Percentiles rank a stretch among this genome's conserved stretches.
Conservation (phyloP, 345 rosid genomes). For the Hibiscus syriacus region DNA sequence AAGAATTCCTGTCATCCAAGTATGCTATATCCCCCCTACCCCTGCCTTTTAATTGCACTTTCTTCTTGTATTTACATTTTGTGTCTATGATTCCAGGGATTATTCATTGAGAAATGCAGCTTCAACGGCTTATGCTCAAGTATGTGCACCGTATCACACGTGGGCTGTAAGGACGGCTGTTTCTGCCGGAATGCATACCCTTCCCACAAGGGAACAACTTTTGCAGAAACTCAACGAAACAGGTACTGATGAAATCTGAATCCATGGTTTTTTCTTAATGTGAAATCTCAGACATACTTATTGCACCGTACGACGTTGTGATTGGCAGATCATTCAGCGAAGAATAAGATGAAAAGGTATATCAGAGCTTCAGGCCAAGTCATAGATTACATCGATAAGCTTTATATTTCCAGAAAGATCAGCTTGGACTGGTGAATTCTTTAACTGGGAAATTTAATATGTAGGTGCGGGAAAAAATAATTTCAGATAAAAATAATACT, state of each 20-base stretch:
- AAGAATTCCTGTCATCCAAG: constrained; percentile 54
- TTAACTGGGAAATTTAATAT: too few relatives aligned
- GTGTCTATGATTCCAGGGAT: neutral
- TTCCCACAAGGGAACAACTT: constrained; percentile 74
- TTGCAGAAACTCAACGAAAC: constrained; percentile 70
- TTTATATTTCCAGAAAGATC: constrained; percentile 64
- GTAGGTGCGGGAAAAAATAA: too few relatives aligned
- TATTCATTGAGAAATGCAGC: constrained; percentile 72
- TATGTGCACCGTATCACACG: constrained; percentile 81
- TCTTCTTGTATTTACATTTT: too few relatives aligned
- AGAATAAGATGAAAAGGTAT: constrained; percentile 70
- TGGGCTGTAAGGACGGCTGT: constrained; percentile 88
- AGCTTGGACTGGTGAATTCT: constrained; percentile 68
- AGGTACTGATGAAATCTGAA: too few relatives aligned
- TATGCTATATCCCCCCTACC: too few relatives aligned
- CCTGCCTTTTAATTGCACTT: too few relatives aligned
- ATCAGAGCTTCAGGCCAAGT: constrained; percentile 55
- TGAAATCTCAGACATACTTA: neutral
- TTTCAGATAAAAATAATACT: too few relatives aligned
- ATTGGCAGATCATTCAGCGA: constrained; percentile 50
- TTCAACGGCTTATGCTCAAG: constrained; percentile 71
- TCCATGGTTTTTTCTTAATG: too few relatives aligned
- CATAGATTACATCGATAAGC: constrained; percentile 60
- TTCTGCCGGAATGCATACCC: constrained; percentile 88
- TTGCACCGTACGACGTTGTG: neutral